Evolutionary conservation across 2,329 filamentous ascomycete species (phyloP), one percentile per base, ranked within the genome.

Genomic region (Cordyceps cicadae): DNA sequence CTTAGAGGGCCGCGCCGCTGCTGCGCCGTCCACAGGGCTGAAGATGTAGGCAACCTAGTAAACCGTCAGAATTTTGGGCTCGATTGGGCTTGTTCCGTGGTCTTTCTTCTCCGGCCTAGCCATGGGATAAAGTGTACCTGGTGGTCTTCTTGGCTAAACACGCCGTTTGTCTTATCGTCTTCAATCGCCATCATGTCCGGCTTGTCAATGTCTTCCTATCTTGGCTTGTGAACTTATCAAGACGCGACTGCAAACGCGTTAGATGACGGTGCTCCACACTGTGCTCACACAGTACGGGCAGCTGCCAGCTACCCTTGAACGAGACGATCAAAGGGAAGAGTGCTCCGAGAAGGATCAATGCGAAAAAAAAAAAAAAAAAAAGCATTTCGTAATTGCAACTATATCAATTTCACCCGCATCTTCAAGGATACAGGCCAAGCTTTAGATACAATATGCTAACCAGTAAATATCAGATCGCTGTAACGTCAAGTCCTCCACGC

Each of bases 41-140:
- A 87, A 88, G 64, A 88, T 74, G 70, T 85, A 88, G 60, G 84
- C 83, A 52, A 80, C 79, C 85, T 88, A 68, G 37, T 5, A 52
- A 12, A 19, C 43, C 51, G 57, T 71, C 57, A 69, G 62, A 60
- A 61, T 46, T 19, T 37, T 11, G 34, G 34, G 34, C 21, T 19
- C 19, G 49, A n/a, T 21, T n/a, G n/a, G 37, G 39, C 24, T 7
- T 17, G 11, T 21, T 43, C 17, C 7, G 29, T 3, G 39, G 26
- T 4, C 6, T 14, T 37, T 26, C n/a, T 11, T 14, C 9, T 21
- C 15, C 15, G 17, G 19, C 2, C 2, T 19, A 21, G 2, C 26
- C 19, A 3, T 29, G 29, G 29, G 1, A 4, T 2, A 37, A 29
- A 29, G 29, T 59, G 63, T 67, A 79, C 79, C 69, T 78, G 75